Conservation (phyloP, 2,329 filamentous ascomycete species). For the Xylaria sp. region DNA sequence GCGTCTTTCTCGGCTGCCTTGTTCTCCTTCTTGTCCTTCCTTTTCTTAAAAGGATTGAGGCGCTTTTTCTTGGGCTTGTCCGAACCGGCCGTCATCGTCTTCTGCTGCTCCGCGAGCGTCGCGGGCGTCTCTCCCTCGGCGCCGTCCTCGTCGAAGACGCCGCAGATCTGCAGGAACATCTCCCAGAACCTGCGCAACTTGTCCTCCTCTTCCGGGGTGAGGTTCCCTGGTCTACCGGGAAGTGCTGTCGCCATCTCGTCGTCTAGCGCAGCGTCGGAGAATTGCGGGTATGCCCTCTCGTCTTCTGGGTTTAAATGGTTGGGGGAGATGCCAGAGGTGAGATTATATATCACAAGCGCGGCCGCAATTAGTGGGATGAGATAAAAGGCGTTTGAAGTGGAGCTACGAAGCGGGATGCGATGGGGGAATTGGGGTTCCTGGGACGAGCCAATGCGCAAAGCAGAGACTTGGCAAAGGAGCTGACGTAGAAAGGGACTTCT, state of each 20-base stretch:
- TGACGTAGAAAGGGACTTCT: not conserved
- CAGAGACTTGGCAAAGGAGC: not conserved
- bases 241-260: constrained; percentile 44
- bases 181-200: constrained; percentile 90
- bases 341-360: constrained; percentile 32
- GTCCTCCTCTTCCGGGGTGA: constrained; percentile 87
- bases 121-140: constrained; percentile 41
- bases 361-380: constrained; percentile 32
- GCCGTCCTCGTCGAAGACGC: constrained; percentile 55
- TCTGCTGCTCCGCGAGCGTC: constrained; percentile 36
- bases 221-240: constrained; percentile 80
- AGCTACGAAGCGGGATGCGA: constrained; percentile 23
- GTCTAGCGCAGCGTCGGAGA: constrained; percentile 18
- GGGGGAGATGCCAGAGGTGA: constrained; percentile 6
- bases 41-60: constrained; percentile 70
- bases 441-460: not conserved
- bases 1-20: constrained; percentile 47
- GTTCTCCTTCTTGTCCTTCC: constrained; percentile 62
- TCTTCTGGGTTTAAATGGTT: not conserved
- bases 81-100: constrained; percentile 35
- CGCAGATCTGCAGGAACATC: constrained; percentile 76
- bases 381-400: constrained; percentile 34
- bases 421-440: not conserved
- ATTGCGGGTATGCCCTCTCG: constrained; percentile 7
- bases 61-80: constrained; percentile 78